Percentiles rank a stretch among this genome's conserved stretches.
These are phyloP conservation scores for Aphanomyces astaci DNA, from an alignment of 352 stramenopile species.

Conservation along the genomic window DNA sequence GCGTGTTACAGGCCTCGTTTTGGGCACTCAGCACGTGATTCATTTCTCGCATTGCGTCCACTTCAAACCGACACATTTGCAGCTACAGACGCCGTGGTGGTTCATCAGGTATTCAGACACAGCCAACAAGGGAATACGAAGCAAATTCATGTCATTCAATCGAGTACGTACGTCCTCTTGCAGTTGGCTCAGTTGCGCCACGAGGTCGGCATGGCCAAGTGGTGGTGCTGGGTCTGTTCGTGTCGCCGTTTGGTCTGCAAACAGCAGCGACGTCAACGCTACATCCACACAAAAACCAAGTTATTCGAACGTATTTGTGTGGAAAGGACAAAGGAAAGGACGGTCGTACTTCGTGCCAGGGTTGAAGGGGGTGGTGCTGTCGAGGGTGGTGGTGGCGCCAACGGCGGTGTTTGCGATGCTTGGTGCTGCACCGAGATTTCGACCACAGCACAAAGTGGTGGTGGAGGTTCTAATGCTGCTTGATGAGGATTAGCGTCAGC, in stretches of 20 bases:
- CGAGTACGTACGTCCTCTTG: slow-evolving; percentile 10
- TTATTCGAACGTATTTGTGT: background rate
- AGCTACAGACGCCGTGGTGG: slow-evolving; percentile 1
- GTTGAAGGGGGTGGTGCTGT: background rate
- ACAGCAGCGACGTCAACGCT: slow-evolving; percentile 19
- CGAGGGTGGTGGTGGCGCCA: background rate
- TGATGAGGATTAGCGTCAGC: too few relatives aligned
- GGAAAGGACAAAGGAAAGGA: background rate
- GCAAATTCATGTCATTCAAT: background rate
- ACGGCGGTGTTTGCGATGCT: background rate
- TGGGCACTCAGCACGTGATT: slow-evolving; percentile 13
- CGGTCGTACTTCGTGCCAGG: background rate
- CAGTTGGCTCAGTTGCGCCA: background rate
- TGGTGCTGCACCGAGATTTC: too few relatives aligned
- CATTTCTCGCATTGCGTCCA: slow-evolving; percentile 8
- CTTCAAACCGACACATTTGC: slow-evolving; percentile 4
- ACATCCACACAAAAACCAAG: background rate
- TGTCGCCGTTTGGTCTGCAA: background rate
- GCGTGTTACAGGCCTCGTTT: slow-evolving; percentile 10
- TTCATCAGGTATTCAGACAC: background rate
- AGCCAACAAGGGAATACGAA: background rate
- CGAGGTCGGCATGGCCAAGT: background rate
- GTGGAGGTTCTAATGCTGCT: too few relatives aligned
- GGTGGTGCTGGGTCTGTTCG: background rate
- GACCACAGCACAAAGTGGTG: too few relatives aligned